These are phyloP conservation scores for Globisporangium middletonii DNA, from an alignment of 352 stramenopile genomes.

Conservation along the genomic window DNA sequence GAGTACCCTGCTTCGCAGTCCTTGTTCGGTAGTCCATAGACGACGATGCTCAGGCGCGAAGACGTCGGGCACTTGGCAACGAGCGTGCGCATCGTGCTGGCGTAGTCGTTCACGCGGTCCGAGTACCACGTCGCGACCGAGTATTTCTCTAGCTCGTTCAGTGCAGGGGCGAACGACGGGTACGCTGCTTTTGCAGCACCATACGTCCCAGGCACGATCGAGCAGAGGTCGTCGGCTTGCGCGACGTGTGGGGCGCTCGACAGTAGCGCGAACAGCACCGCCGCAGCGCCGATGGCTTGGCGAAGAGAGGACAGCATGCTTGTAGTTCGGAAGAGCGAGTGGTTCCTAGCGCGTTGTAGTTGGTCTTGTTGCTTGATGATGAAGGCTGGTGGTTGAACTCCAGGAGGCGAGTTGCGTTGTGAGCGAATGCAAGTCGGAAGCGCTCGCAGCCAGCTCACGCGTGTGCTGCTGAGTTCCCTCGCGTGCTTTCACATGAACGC, in stretches of 20 bases:
- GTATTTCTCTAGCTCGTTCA: slow-evolving; percentile 37
- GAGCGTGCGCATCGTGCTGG: slow-evolving; percentile 21
- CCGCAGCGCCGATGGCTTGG: background rate
- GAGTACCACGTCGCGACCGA: slow-evolving; percentile 66
- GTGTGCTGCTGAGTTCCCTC: too few relatives aligned
- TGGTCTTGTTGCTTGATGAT: background rate
- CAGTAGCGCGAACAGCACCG: background rate
- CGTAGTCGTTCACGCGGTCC: slow-evolving; percentile 43
- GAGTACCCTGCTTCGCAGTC: slow-evolving; percentile 61
- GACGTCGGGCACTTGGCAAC: slow-evolving; percentile 27
- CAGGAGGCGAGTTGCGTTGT: too few relatives aligned
- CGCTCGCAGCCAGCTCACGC: too few relatives aligned
- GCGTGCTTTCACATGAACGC: too few relatives aligned
- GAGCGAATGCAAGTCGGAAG: too few relatives aligned
- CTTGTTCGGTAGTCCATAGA: slow-evolving; percentile 74
- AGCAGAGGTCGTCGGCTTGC: background rate
- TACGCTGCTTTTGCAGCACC: slow-evolving; percentile 32
- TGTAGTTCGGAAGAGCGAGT: background rate
- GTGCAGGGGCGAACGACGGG: slow-evolving; percentile 34
- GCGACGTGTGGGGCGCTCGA: background rate
- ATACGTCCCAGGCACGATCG: slow-evolving; percentile 21
- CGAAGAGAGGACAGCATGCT: background rate
- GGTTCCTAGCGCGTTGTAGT: background rate
- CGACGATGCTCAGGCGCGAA: slow-evolving; percentile 47
- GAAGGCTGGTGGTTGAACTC: background rate